These are phyloP conservation scores for Phialophora expanda DNA, from an alignment of 2,329 filamentous ascomycete species.

Conservation along the genomic window DNA sequence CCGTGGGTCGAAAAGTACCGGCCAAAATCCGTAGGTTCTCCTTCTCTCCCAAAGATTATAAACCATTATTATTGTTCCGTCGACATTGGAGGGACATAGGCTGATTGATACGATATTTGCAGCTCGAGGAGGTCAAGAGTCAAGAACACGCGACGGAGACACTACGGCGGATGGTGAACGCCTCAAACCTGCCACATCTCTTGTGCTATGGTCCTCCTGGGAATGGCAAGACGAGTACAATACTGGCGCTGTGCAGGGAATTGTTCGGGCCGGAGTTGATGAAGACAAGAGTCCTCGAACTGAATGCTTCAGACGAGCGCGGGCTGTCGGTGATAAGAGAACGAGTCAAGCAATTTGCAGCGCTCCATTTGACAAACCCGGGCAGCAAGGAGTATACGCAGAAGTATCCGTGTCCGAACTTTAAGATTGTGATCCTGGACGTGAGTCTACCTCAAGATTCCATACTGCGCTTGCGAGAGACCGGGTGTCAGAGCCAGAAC, in stretches of 20 bases:
- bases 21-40: conserved; percentile 67
- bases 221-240: conserved; percentile 96
- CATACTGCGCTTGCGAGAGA: not conserved
- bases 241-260: conserved; percentile 95
- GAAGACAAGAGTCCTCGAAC: conserved; percentile 91
- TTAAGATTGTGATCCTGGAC: conserved; percentile 98
- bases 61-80: not conserved
- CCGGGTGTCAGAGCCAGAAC: not conserved
- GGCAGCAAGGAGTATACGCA: conserved; percentile 55
- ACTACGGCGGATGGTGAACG: conserved; percentile 88
- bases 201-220: conserved; percentile 98
- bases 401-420: conserved; percentile 87
- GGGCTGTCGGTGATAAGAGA: conserved; percentile 96
- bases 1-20: conserved; percentile 69
- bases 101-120: not conserved
- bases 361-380: conserved; percentile 44
- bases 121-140: conserved; percentile 87
- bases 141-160: conserved; percentile 97
- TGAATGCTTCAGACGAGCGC: conserved; percentile 98
- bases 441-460: conserved; percentile 44
- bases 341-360: conserved; percentile 98
- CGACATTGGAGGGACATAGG: not conserved
- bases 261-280: conserved; percentile 95
- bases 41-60: not conserved
- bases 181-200: conserved; percentile 97